Conservation (phyloP, 1,284 basidiomycete genomes). For the Trametes polyzona region DNA sequence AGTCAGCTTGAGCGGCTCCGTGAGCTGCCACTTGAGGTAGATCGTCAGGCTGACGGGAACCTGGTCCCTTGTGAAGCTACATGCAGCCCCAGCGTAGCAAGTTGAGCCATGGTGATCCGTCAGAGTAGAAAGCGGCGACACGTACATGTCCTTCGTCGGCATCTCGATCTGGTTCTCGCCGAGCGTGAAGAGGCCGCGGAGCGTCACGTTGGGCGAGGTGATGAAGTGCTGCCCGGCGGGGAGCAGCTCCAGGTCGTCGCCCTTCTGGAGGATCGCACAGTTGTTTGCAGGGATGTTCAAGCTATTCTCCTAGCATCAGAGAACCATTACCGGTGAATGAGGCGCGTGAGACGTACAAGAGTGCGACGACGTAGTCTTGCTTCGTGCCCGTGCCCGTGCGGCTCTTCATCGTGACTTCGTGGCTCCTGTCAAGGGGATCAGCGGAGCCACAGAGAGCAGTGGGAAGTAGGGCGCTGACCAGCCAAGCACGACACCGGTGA, state of each 20-base stretch:
- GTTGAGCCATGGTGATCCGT: background rate
- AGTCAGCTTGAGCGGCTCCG: conserved; percentile 76
- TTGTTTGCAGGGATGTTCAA: conserved; percentile 83
- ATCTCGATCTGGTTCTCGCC: conserved; percentile 84
- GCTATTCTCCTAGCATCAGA: conserved; percentile 38
- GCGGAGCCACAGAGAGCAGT: background rate
- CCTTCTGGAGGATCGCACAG: conserved; percentile 79
- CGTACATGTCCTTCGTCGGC: conserved; percentile 83
- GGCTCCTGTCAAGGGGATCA: conserved; percentile 43
- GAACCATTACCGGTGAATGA: background rate
- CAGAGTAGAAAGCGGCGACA: conserved; percentile 15
- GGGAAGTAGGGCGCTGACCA: conserved; percentile 40
- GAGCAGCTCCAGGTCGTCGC: conserved; percentile 77
- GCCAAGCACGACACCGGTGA: conserved; percentile 63
- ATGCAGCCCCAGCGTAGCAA: no score
- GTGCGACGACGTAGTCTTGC: conserved; percentile 73
- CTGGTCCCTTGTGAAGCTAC: conserved; percentile 79
- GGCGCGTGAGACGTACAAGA: conserved; percentile 54
- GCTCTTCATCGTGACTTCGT: conserved; percentile 77
- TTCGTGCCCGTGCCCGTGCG: conserved; percentile 45
- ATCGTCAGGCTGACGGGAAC: conserved; percentile 82
- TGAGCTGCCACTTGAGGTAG: conserved; percentile 81
- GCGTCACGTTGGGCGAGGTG: conserved; percentile 77
- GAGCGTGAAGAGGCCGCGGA: conserved; percentile 76
- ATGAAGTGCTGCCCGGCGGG: conserved; percentile 81